Conservation (phyloP, 192 early-diverging fungal species). For the Umbelopsis sp. region DNA sequence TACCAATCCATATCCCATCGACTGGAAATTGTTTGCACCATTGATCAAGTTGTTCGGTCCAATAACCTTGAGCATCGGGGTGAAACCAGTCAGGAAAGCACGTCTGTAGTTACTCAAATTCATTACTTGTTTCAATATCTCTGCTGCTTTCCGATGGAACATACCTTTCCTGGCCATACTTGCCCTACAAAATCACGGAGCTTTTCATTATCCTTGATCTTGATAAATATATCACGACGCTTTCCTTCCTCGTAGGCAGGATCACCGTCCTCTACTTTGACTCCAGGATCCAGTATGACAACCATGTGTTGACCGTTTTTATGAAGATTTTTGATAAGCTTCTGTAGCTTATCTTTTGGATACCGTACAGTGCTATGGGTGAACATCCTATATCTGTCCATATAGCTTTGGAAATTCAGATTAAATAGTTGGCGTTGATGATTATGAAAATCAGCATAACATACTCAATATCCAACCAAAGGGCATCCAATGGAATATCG, state of each 20-base stretch:
- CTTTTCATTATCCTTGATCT: conserved; percentile 47
- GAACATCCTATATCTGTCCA: conserved; percentile 58
- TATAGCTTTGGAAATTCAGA: conserved; percentile 55
- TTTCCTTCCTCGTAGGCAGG: conserved; percentile 53
- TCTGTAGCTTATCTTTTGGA: conserved; percentile 45
- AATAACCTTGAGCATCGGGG: conserved; percentile 34
- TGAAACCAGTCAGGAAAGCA: conserved; percentile 64
- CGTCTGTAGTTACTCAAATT: conserved; percentile 30
- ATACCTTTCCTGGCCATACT: conserved; percentile 7
- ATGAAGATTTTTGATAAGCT: conserved; percentile 45
- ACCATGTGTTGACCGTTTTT: conserved; percentile 53
- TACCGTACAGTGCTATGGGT: conserved; percentile 50
- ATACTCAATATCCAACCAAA: conserved; percentile 69
- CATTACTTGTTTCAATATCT: background rate
- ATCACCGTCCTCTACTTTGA: conserved; percentile 47
- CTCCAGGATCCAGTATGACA: conserved; percentile 62
- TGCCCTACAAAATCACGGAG: conserved; percentile 36
- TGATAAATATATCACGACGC: conserved; percentile 53
- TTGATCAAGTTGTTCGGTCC: conserved; percentile 35
- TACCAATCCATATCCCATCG: conserved; percentile 67
- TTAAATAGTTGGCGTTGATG: background rate
- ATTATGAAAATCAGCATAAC: conserved; percentile 35
- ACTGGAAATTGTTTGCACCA: conserved; percentile 41
- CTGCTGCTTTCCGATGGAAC: background rate
- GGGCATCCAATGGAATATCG: conserved; percentile 58